Conservation (phyloP, 192 early-diverging fungal genomes). For the Coemansia sp. region DNA sequence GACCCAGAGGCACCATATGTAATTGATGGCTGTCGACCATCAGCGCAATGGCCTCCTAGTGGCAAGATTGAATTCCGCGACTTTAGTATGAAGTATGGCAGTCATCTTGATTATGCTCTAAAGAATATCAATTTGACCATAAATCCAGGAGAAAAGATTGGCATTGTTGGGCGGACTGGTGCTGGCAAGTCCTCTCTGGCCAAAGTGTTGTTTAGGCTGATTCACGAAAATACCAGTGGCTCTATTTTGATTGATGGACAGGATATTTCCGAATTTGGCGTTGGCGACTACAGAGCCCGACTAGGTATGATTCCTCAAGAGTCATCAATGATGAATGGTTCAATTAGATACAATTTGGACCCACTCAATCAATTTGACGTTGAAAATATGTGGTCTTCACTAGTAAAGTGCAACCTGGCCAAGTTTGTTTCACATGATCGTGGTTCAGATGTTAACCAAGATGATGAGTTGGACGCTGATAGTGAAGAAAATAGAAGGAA, state of each 20-base stretch:
- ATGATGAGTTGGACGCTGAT: not conserved
- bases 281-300: constrained; percentile 60
- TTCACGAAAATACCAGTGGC: constrained; percentile 57
- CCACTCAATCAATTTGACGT: constrained; percentile 49
- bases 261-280: constrained; percentile 69
- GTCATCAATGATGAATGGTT: constrained; percentile 62
- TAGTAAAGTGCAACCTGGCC: constrained; percentile 20
- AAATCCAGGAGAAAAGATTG: constrained; percentile 60
- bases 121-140: constrained; percentile 50
- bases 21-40: constrained; percentile 6
- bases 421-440: not conserved
- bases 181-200: constrained; percentile 66
- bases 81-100: constrained; percentile 25
- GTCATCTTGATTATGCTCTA: constrained; percentile 25
- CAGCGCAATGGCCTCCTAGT: constrained; percentile 15
- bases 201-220: constrained; percentile 60
- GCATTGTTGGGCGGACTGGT: constrained; percentile 57
- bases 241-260: constrained; percentile 76
- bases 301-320: constrained; percentile 61
- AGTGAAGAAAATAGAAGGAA: not conserved
- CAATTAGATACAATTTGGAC: constrained; percentile 66
- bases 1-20: constrained; percentile 17
- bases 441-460: not conserved
- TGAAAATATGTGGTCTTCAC: constrained; percentile 16
- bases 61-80: constrained; percentile 36